These are phyloP conservation scores for Leccinum subgranulosum DNA, from an alignment of 768 basidiomycete species.

Conservation along the genomic window DNA sequence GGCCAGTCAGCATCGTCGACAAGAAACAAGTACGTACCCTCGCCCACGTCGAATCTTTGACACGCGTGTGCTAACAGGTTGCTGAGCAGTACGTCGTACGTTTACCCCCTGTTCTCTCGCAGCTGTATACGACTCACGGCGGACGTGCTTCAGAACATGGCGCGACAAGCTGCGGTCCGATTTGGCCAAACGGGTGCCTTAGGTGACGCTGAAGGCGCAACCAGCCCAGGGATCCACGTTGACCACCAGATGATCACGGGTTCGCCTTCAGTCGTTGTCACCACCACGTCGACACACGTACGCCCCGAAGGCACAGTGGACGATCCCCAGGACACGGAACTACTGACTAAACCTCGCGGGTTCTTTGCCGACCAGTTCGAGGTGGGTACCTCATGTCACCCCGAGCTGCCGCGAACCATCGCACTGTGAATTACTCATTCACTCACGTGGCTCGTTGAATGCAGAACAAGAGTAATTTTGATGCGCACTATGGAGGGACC, in stretches of 20 bases:
- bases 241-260: constrained; percentile 39
- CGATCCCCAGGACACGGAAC: constrained; percentile 40
- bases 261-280: constrained; percentile 50
- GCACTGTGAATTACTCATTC: neutral
- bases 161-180: constrained; percentile 68
- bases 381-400: constrained; percentile 26
- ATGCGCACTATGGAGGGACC: constrained; percentile 85
- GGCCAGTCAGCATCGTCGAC: constrained; percentile 96
- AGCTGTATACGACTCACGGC: neutral
- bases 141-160: constrained; percentile 66
- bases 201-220: constrained; percentile 10
- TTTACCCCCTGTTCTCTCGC: constrained; percentile 11
- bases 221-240: constrained; percentile 7
- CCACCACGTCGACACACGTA: constrained; percentile 46
- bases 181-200: constrained; percentile 53
- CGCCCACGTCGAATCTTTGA: neutral
- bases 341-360: constrained; percentile 60
- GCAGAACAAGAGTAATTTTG: constrained; percentile 81
- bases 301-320: constrained; percentile 29
- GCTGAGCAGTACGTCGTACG: constrained; percentile 60
- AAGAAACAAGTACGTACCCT: constrained; percentile 73
- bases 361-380: constrained; percentile 98
- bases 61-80: neutral
- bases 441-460: neutral
- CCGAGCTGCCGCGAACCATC: neutral